Base-by-base conservation (phyloP, 116 monocot species). In the Trichopus zeylanicus region DNA sequence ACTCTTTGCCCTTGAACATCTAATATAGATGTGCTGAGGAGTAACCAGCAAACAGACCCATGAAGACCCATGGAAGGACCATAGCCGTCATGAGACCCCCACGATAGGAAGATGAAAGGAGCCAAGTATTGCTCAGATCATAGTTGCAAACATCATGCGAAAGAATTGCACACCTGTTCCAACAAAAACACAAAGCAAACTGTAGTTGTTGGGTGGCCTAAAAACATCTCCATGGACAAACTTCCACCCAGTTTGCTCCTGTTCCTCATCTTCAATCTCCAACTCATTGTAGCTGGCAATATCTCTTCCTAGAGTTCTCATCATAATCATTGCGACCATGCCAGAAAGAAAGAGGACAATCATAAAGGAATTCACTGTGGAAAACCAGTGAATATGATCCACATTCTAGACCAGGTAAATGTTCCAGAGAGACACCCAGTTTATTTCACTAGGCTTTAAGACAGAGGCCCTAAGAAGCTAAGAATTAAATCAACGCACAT, bases 281-380 rank as follows among this genome's bases (percentile, higher is more conserved):
- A 81, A 63, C 53, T 81, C 76, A 48, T 81, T 81, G 69, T 81
- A 81, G 68, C 68, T 73, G 6, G 81, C 59, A 48, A 81, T 81
- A 55, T 81, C 81, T 55, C 54, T 68, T 42, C 76, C 76, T 19
- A 81, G 71, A 18, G 81, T 81, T 35, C 81, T 59, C 76, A 81
- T 68, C 81, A 81, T 81, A 38, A 81, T 81, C 81, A 81, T 81
- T 23, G 81, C 81, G 23, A 81, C 76, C 81, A 81, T 81, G 52
- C 81, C 81, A 24, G 81, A 81, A 4, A 81, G 69, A 56, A 81
- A 81, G 15, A 81, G 72, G 11, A 81, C 81, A 13, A 81, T 81
- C 81, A 81, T 81, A 13, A 81, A 56, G 12, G 81, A 81, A 53
- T 81, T 81, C 51, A 81, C 76, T 19, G 76, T 81, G 15, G 81